Evolutionary conservation across 1,284 basidiomycete genomes (phyloP), one percentile per base, ranked within the genome.

Genomic region (Apiotrichum montevideense): DNA sequence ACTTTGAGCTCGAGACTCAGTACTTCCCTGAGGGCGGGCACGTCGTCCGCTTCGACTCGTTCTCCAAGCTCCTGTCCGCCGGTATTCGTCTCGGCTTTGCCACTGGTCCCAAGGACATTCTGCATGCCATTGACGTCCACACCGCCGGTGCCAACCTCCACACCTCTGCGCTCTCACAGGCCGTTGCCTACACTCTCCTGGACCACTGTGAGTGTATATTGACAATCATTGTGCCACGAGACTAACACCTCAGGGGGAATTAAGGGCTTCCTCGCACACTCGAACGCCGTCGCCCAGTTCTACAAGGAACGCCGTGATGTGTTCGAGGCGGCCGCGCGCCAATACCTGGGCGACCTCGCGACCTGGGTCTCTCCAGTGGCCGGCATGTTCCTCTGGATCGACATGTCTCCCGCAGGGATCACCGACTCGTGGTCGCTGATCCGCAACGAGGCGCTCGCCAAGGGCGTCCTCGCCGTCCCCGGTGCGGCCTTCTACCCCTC

Each of bases 311-410:
- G 90, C 68, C 80, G 91, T 41, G 70, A 67, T 85, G 90, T 69
- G 78, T 96, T 97, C 71, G 88, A 93, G 71, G 73, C 75, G 1
- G 85, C 87, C 37, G 86, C 93, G 73, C 78, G 82, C 56, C 83
- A 82, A 69, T 82, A 94, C 68, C 81, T 97, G 35, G 79, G 79
- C 54, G 88, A 85, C 2, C 76, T 93, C 29, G 90, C 85, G 4
- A 85, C 87, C 63, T 98, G 93, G 92, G 83, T 79, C 43, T 80
- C 82, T 0, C 94, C 94, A 0, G 86, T 90, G 52, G 88, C 93
- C 3, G 93, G 93, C 61, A 88, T 92, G 87, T 92, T 93, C 78
- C 84, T 90, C 69, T 93, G 89, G 89, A 87, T 69, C 58, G 84
- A 79, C 55, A 60, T 74, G 52, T 72, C 59, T 13, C 72, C 66